A percentile compares a stretch with the other conserved stretches of the same genome.
phyloP scores from a whole-genome alignment of 2,329 filamentous ascomycete genomes.

The Colletotrichum godetiae region DNA sequence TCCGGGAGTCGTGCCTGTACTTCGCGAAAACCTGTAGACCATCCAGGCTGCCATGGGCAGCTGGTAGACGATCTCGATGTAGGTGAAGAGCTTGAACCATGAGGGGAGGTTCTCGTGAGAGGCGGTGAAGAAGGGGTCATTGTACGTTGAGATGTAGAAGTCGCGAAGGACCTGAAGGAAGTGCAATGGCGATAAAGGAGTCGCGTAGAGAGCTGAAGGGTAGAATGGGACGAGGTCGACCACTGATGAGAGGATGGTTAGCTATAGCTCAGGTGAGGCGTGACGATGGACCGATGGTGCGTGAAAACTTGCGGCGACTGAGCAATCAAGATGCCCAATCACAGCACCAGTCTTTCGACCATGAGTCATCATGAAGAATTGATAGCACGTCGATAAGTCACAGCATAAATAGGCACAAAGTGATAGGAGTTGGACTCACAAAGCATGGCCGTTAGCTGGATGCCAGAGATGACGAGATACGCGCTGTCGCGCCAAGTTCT shows the following conservation, averaged over 20 bases:
- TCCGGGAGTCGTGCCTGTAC: constrained; percentile 44
- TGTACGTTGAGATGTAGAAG: constrained; percentile 59
- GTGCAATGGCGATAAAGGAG: constrained; percentile 57
- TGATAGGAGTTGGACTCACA: constrained; percentile 22
- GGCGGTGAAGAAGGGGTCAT: constrained; percentile 64
- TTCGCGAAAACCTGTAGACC: constrained; percentile 50
- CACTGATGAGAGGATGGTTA: constrained; percentile 47
- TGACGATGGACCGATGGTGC: background rate
- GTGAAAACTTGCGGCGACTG: too few relatives aligned
- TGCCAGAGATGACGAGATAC: constrained; percentile 48
- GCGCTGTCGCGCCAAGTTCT: constrained; percentile 45
- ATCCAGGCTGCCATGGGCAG: constrained; percentile 63
- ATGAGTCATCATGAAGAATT: too few relatives aligned
- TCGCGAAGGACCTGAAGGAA: constrained; percentile 57
- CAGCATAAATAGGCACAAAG: background rate
- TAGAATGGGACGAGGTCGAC: constrained; percentile 67
- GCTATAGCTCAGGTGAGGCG: background rate
- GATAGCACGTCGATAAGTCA: background rate
- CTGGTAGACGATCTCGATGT: constrained; percentile 61
- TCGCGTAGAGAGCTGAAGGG: constrained; percentile 57
- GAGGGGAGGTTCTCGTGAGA: constrained; percentile 48
- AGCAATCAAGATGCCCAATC: background rate
- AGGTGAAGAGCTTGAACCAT: constrained; percentile 64
- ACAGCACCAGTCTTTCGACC: too few relatives aligned
- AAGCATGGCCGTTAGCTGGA: constrained; percentile 42